Evolutionary conservation across 805 yeast genomes (phyloP).

Genomic region (Hanseniaspora guilliermondii): DNA sequence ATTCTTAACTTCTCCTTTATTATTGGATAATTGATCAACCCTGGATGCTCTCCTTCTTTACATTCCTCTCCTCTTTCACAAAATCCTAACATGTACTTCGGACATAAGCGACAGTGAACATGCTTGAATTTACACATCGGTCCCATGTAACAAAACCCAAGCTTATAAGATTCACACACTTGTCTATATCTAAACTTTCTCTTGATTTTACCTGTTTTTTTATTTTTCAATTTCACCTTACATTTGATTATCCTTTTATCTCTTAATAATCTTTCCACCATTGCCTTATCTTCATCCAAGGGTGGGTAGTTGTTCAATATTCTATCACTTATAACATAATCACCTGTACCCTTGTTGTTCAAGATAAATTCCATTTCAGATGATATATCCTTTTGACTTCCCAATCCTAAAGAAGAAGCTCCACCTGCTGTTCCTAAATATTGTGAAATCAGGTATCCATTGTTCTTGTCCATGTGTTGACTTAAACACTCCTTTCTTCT

Average conservation of each 20-base stretch:
- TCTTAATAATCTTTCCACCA: slow-evolving; percentile 1
- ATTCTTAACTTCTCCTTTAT: slow-evolving; percentile 29
- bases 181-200: slow-evolving; percentile 31
- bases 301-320: slow-evolving; percentile 7
- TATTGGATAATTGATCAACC: slow-evolving; percentile 31
- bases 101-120: slow-evolving; percentile 61
- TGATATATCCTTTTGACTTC: neutral
- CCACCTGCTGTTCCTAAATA: slow-evolving; percentile 11
- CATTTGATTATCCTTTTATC: slow-evolving; percentile 6
- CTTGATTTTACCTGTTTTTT: slow-evolving; percentile 34
- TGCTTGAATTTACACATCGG: slow-evolving; percentile 77
- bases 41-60: slow-evolving; percentile 66
- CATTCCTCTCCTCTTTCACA: slow-evolving; percentile 82
- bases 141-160: slow-evolving; percentile 88
- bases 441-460: slow-evolving; percentile 19
- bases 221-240: slow-evolving; percentile 2
- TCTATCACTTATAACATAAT: slow-evolving; percentile 2
- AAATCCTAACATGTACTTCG: slow-evolving; percentile 72
- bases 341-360: neutral
- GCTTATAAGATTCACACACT: slow-evolving; percentile 67
- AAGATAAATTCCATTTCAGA: neutral
- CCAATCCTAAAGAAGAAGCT: neutral
- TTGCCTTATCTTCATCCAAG: neutral
- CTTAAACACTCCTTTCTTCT: slow-evolving; percentile 77
- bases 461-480: slow-evolving; percentile 78